These are phyloP conservation scores for Coniochaeta pulveracea DNA, from an alignment of 2,329 filamentous ascomycete genomes.

Conservation along the genomic window DNA sequence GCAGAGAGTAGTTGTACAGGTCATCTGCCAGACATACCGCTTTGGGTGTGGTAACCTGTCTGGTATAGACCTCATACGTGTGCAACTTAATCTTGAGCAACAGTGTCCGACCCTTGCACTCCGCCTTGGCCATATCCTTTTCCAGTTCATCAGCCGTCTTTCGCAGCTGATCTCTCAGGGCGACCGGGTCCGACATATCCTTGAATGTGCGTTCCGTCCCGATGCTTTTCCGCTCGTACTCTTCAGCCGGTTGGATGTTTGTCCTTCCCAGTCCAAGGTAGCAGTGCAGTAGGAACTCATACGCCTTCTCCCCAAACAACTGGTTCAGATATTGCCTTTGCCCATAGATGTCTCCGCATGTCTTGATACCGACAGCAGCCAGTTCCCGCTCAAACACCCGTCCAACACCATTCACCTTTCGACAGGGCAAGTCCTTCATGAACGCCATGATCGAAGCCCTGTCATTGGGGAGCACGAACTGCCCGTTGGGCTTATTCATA, in stretches of 20 bases:
- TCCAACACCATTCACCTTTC: constrained; percentile 93
- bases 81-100: constrained; percentile 90
- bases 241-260: constrained; percentile 72
- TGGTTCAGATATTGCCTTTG: constrained; percentile 62
- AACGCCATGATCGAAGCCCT: constrained; percentile 69
- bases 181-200: constrained; percentile 58
- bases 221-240: constrained; percentile 85
- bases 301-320: constrained; percentile 87
- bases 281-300: constrained; percentile 72
- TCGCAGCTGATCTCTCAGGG: constrained; percentile 67
- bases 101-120: constrained; percentile 82
- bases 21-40: constrained; percentile 67
- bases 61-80: constrained; percentile 82
- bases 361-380: constrained; percentile 75
- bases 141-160: constrained; percentile 77
- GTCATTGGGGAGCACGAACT: constrained; percentile 66
- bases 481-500: constrained; percentile 91
- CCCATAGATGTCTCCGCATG: constrained; percentile 75
- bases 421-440: constrained; percentile 70
- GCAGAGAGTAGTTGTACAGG: constrained; percentile 68
- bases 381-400: constrained; percentile 88
- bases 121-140: constrained; percentile 66
- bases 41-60: constrained; percentile 66
- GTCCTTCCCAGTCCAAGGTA: constrained; percentile 83
- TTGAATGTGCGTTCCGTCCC: constrained; percentile 88